Evolutionary conservation across 768 basidiomycete genomes (phyloP).

Genomic region (Leccinum rimulosum): DNA sequence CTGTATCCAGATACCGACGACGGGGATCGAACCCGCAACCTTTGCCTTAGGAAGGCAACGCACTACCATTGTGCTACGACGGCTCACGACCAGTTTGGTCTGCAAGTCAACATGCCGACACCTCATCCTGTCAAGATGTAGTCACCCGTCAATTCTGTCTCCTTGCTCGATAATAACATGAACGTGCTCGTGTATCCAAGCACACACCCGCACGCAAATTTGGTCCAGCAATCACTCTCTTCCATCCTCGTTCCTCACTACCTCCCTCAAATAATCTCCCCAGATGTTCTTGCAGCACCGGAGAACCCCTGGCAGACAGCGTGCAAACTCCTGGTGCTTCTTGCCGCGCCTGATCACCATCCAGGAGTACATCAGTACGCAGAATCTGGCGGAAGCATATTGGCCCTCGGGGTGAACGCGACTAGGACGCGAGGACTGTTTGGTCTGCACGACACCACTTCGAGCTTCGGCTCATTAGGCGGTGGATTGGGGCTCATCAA

Average conservation of each 20-base stretch:
- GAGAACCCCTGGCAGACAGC: slow-evolving; percentile 73
- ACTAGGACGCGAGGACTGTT: slow-evolving; percentile 46
- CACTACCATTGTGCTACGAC: slow-evolving; percentile 41
- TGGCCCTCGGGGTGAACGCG: slow-evolving; percentile 63
- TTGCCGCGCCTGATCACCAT: slow-evolving; percentile 44
- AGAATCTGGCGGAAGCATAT: slow-evolving; percentile 63
- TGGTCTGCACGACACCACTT: slow-evolving; percentile 33
- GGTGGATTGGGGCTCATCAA: slow-evolving; percentile 32
- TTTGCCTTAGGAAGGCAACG: slow-evolving; percentile 41
- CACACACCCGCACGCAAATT: slow-evolving; percentile 52
- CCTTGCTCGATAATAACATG: slow-evolving; percentile 36
- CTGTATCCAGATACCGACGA: slow-evolving; percentile 33
- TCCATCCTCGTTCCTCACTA: slow-evolving; percentile 69
- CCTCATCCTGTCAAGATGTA: not conserved
- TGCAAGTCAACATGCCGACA: not conserved
- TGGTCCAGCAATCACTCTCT: slow-evolving; percentile 48
- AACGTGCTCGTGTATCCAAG: slow-evolving; percentile 76
- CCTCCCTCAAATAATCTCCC: slow-evolving; percentile 68
- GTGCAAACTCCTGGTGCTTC: slow-evolving; percentile 82
- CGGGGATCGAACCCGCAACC: slow-evolving; percentile 39
- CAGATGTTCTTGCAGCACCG: slow-evolving; percentile 50
- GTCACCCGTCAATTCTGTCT: not conserved
- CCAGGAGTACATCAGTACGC: slow-evolving; percentile 58
- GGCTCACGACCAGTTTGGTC: slow-evolving; percentile 13
- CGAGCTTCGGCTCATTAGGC: slow-evolving; percentile 39